Evolutionary conservation across 371 early-diverging fungal genomes (phyloP), one percentile per base, ranked within the genome.

Genomic region (Rhizopus sp.): DNA sequence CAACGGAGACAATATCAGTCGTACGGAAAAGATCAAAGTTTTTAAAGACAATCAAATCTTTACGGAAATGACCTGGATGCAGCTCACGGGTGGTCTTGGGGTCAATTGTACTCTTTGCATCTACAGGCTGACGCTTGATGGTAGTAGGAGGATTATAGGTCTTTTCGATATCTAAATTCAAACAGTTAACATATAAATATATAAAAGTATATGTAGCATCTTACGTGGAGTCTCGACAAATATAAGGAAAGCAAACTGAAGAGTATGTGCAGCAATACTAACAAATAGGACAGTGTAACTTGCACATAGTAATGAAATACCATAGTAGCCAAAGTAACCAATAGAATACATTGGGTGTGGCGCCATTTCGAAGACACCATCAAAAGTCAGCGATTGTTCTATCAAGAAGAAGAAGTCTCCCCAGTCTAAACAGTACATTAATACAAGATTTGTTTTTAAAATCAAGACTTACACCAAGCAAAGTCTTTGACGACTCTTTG

Each of bases 311-410:
- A 98, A 67, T 7, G 95, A 91, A 4, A 92, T 76, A 29, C 96
- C 98, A 69, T 98, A 98, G 73, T 93, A 96, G 7, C 97, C 97
- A 41, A 90, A 86, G 64, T 96, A 98, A 0, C 98, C 98, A 35
- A 98, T 89, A 8, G 95, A 94, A 73, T 98, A 98, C 97, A 97
- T 97, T 1, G 98, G 98, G 64, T 98, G 98, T 23, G 97, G 97
- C 0, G 94, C 95, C 89, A 94, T 89, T 68, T 96, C 97, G 71
- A 95, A 96, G 0, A 94, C 94, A 32, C 95, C 95, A 72, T 95
- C 93, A 65, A 94, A 94, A 0, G 92, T 93, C 46, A 94, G 73
- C 9, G 89, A 85, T 63, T 90, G 88, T 50, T 93, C 92, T 37
- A 94, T 83, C 56, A 94, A 77, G 72, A 96, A 96, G 84, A 97